Base-by-base conservation (phyloP, 139 green algal species). In the Chlamydomonas sp. region DNA sequence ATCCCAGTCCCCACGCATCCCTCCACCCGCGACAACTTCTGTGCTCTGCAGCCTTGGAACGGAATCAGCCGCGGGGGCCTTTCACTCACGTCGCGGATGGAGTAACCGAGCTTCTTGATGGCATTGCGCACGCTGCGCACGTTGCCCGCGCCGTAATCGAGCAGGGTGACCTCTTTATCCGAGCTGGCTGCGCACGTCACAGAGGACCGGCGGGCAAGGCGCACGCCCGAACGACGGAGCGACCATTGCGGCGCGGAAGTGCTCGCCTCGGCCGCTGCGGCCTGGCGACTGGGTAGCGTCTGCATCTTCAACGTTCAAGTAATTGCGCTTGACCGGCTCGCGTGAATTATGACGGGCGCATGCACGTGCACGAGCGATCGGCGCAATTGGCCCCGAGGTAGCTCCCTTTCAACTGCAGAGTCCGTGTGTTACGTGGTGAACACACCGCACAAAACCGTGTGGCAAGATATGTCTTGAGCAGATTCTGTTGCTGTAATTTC, bases 61-160 rank as follows among this genome's bases (percentile, higher is more conserved):
- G 31, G 31, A 49, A 49, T 49, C 31, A 49, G 31, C 31, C 31
- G 31, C 31, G 31, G 67, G 79, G 74, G n/a, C 63, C 7, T 49
- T 18, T 14, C 20, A 12, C 92, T 93, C 76, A 99, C 97, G 67
- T 99, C 96, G 67, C 95, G 97, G 80, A 99, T 95, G 1, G 88
- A 93, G 90, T 96, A 99, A 2, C 98, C 98, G 0, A 99, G 92
- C 86, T 94, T 93, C 66, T 94, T 96, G 91, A 99, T 97, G 57
- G 98, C 98, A 89, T 99, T 99, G 18, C 97, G 92, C 20, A 99
- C 94, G 89, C 94, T 98, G 63, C 98, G 95, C 3, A 99, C 97
- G 82, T 99, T 99, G 17, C 98, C 98, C 5, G 98, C 98, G 8
- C 98, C 98, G 90, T 99, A 99, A 85, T 99, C 98, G 49, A 99